Conservation (phyloP, 768 basidiomycete species). For the Gloeopeniophorella convolvens region DNA sequence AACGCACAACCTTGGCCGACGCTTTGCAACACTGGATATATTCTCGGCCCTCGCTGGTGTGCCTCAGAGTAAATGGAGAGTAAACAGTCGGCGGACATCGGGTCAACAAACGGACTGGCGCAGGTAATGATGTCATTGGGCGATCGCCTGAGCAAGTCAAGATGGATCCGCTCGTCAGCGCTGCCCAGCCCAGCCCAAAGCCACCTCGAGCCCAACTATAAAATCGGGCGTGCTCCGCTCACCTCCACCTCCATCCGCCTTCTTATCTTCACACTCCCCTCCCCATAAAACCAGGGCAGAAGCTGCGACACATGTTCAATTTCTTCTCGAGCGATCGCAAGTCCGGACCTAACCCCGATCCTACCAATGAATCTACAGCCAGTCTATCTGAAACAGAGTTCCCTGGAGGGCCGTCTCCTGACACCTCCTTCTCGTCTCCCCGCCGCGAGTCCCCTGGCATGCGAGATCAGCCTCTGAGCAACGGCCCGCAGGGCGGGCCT, state of each 20-base stretch:
- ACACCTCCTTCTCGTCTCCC: neutral
- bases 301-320: neutral
- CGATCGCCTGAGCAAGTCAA: too few relatives aligned
- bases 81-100: too few relatives aligned
- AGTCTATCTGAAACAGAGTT: neutral
- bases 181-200: too few relatives aligned
- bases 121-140: too few relatives aligned
- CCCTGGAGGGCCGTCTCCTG: conserved; percentile 10
- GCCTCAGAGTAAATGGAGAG: too few relatives aligned
- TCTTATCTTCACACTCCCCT: neutral
- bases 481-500: neutral
- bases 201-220: too few relatives aligned
- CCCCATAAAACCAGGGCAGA: neutral
- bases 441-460: neutral
- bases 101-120: too few relatives aligned
- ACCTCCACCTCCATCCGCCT: too few relatives aligned
- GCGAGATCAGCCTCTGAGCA: neutral
- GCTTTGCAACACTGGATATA: neutral
- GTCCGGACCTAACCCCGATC: neutral
- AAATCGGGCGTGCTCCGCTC: too few relatives aligned
- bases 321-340: neutral
- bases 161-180: too few relatives aligned
- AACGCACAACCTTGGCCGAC: neutral
- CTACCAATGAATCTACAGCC: neutral
- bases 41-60: neutral